Percentiles rank a stretch among this genome's conserved stretches.
Conservation (phyloP, 306 rosid species). For the Vicia faba region DNA sequence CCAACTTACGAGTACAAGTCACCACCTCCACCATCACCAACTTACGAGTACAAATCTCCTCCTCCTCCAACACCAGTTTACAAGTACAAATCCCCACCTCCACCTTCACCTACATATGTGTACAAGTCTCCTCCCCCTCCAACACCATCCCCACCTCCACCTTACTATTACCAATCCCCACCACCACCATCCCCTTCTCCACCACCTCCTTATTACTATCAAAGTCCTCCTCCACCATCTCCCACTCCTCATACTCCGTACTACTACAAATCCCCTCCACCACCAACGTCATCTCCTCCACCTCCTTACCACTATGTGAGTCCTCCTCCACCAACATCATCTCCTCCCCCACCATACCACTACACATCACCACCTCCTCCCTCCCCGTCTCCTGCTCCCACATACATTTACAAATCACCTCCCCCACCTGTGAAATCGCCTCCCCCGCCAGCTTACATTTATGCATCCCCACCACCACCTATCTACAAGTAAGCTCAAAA, state of each 20-base stretch:
- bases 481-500: conserved; percentile 45
- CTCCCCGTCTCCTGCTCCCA: conserved; percentile 43
- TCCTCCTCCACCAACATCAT: conserved; percentile 59
- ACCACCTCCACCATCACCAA: conserved; percentile 34
- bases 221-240: conserved; percentile 50
- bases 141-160: conserved; percentile 38
- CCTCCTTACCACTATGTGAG: conserved; percentile 54
- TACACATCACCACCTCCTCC: conserved; percentile 46
- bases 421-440: conserved; percentile 50
- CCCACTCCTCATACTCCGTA: conserved; percentile 56
- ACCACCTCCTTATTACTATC: conserved; percentile 46
- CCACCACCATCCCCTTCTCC: conserved; percentile 49
- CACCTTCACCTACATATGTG: conserved; percentile 41
- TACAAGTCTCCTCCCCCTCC: conserved; percentile 55
- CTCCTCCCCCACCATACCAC: conserved; percentile 45
- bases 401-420: conserved; percentile 53
- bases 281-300: conserved; percentile 51
- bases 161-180: conserved; percentile 46
- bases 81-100: conserved; percentile 45
- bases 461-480: conserved; percentile 70
- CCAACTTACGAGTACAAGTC: conserved; percentile 25
- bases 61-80: conserved; percentile 53
- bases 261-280: conserved; percentile 51
- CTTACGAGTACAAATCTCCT: conserved; percentile 31
- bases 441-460: conserved; percentile 60